phyloP scores from a whole-genome alignment of 2,329 filamentous ascomycete genomes.

The Penicillium vulpinum region DNA sequence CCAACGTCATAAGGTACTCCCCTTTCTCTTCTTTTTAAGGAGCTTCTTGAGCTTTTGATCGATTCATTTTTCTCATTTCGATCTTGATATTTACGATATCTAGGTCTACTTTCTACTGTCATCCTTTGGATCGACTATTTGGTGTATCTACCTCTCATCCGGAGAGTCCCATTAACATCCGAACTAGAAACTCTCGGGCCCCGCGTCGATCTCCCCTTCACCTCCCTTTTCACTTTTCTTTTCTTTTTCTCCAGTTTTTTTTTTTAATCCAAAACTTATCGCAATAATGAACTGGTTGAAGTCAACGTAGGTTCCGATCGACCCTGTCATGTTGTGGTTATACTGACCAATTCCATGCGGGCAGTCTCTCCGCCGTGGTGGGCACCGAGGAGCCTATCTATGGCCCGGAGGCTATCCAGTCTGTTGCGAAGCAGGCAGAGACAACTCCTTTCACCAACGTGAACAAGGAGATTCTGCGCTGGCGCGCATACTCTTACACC shows the following conservation, averaged over 20 bases:
- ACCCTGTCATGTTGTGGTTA: conserved; percentile 13
- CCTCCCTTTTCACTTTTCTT: conserved; percentile 22
- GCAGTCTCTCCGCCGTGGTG: conserved; percentile 71
- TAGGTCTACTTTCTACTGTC: background rate
- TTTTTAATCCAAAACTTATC: background rate
- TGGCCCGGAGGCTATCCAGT: conserved; percentile 80
- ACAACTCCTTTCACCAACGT: conserved; percentile 78
- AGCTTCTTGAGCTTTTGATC: background rate
- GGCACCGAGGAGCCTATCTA: conserved; percentile 97
- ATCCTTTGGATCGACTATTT: background rate
- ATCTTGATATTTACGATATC: background rate
- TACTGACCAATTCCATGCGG: conserved; percentile 51
- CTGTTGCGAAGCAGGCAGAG: conserved; percentile 78
- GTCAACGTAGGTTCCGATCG: conserved; percentile 66
- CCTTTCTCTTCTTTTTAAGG: background rate
- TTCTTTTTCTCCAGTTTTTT: conserved; percentile 10
- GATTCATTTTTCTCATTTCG: background rate
- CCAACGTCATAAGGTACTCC: conserved; percentile 22
- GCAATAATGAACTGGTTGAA: conserved; percentile 92
- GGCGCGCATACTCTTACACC: conserved; percentile 77
- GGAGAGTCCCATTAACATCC: conserved; percentile 23
- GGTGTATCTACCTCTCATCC: background rate
- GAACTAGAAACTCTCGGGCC: conserved; percentile 31
- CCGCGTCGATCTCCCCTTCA: conserved; percentile 36
- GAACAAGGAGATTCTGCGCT: conserved; percentile 75